phyloP scores from a whole-genome alignment of 1,284 basidiomycete species.

The Ceratobasidium sp. region DNA sequence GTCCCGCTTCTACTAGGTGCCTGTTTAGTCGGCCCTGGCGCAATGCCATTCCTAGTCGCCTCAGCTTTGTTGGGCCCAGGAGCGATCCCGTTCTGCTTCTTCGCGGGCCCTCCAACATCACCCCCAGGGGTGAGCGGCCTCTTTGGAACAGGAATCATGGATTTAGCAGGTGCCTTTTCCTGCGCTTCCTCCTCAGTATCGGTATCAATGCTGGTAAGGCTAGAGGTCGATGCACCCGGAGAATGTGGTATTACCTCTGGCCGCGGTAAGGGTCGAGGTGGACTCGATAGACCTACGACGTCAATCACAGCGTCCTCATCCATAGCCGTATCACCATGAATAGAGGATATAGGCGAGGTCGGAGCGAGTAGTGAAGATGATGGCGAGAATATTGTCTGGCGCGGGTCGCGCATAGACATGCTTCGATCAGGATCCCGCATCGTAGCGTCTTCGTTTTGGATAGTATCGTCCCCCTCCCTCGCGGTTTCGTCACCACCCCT shows the following conservation, averaged over 20 bases:
- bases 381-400: not conserved
- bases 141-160: slow-evolving; percentile 34
- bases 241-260: not conserved
- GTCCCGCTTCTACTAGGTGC: not conserved
- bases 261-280: not conserved
- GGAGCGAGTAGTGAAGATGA: slow-evolving; percentile 19
- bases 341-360: slow-evolving; percentile 23
- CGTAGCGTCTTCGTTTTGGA: not conserved
- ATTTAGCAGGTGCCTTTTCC: not conserved
- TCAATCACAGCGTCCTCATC: not conserved
- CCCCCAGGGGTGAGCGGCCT: not conserved
- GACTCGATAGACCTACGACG: not conserved
- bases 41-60: not conserved
- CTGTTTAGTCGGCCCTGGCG: not conserved
- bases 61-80: not conserved
- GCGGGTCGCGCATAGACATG: slow-evolving; percentile 16
- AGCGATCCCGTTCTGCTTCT: slow-evolving; percentile 8
- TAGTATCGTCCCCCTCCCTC: not conserved
- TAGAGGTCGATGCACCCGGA: slow-evolving; percentile 3
- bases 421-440: slow-evolving; percentile 2
- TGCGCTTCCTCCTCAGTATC: not conserved
- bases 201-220: not conserved
- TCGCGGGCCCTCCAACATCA: not conserved
- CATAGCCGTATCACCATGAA: slow-evolving; percentile 9
- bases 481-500: not conserved